A percentile compares a stretch with the other conserved stretches of the same genome.
Evolutionary conservation across 495 filamentous ascomycete genomes (phyloP).

Genomic region (Aspergillus campestris): DNA sequence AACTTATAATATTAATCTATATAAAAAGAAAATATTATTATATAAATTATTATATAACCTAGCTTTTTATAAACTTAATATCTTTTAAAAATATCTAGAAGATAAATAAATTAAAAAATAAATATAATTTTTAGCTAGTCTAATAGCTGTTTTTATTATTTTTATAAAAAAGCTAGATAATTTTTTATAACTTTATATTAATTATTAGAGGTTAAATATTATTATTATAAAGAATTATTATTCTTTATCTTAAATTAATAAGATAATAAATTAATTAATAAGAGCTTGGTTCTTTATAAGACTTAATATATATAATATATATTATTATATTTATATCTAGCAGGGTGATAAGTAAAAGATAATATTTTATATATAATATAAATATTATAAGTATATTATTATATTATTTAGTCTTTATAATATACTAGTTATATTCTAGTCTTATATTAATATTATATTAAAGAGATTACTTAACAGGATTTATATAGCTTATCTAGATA

Average conservation of each 20-base stretch:
- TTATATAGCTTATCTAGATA: neutral
- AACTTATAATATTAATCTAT: neutral
- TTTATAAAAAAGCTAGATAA: conserved; percentile 1
- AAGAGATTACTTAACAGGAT: conserved; percentile 4
- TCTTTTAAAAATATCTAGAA: conserved; percentile 3
- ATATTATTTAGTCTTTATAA: conserved; percentile 14
- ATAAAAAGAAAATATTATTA: neutral
- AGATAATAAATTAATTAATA: too few relatives aligned
- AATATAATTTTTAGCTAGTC: conserved; percentile 3
- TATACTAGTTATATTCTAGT: conserved; percentile 6
- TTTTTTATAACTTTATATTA: neutral
- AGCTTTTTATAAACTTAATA: neutral
- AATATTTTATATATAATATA: too few relatives aligned
- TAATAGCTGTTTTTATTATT: conserved; percentile 1
- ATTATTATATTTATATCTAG: too few relatives aligned
- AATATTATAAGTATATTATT: conserved; percentile 12
- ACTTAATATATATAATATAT: too few relatives aligned
- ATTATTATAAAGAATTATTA: conserved; percentile 1
- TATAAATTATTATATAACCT: neutral
- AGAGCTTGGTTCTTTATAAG: too few relatives aligned
- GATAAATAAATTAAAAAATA: conserved; percentile 11
- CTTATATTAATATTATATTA: neutral
- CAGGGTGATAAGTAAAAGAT: too few relatives aligned
- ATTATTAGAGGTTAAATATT: neutral
- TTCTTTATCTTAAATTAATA: neutral